Base-by-base conservation (phyloP, 1,139 yeast genomes). In the Wickerhamomyces sp. region DNA sequence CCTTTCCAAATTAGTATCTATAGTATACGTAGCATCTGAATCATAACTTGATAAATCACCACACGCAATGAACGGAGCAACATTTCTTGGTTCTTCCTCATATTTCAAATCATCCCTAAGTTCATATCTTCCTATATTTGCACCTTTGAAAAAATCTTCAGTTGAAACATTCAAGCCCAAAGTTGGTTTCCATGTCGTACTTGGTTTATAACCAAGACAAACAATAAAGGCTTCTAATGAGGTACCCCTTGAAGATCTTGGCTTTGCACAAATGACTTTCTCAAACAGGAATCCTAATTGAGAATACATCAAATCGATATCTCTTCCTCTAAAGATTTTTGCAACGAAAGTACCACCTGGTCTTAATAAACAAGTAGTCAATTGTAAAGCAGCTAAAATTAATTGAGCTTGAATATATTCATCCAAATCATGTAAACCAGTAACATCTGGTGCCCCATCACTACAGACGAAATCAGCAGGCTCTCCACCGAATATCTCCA, bases 401-500 rank as follows among this genome's bases (percentile, higher is more conserved):
- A 93, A 72, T 62, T 93, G 99, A 1, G 96, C 97, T 67, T 93
- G 99, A 46, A 93, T 87, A 61, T 91, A 93, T 64, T 93, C 99
- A 65, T 93, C 99, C 51, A 93, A 71, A 65, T 94, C 99, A 62
- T 94, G 99, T 45, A 93, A 67, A 1, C 99, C 99, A 0, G 99
- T 94, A 27, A 93, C 99, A 67, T 93, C 99, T 2, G 99, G 99
- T 0, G 99, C 99, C 44, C 99, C 99, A 65, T 93, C 99, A 54
- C 95, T 85, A 58, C 96, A 88, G 1, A 93, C 96, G 61, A 93
- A 85, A 64, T 93, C 99, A 0, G 98, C 98, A 43, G 86, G 82
- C 56, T 87, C 88, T 38, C 96, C 96, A 34, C 88, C 94, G 68
- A 93, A 93, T 34, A 84, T 75, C 36, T 82, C 85, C 55, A 87